Evolutionary conservation across 805 yeast species (phyloP).

Genomic region (Kodamaea kaohsiungensis): DNA sequence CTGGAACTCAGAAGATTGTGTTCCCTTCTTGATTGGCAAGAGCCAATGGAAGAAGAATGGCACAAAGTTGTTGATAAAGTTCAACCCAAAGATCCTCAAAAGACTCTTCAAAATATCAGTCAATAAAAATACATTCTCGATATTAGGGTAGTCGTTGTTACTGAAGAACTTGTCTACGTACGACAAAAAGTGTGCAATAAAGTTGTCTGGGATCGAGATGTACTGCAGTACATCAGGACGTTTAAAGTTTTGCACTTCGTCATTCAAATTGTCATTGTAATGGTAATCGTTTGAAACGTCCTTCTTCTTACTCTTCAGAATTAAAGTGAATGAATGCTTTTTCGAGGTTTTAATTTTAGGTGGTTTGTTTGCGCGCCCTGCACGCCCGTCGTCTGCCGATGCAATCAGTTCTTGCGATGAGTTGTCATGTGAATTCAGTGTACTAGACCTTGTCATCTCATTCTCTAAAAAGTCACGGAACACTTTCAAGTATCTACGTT

Average conservation of each 20-base stretch:
- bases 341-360: conserved; percentile 11
- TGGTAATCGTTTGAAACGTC: conserved; percentile 12
- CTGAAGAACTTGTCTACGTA: conserved; percentile 35
- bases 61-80: conserved; percentile 45
- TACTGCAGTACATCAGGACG: conserved; percentile 45
- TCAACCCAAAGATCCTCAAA: conserved; percentile 43
- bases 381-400: not conserved
- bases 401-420: conserved; percentile 2
- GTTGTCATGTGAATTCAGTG: not conserved
- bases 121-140: conserved; percentile 24
- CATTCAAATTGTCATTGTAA: conserved; percentile 17
- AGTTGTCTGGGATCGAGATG: conserved; percentile 43
- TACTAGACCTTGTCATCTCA: conserved; percentile 21
- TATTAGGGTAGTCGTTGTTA: conserved; percentile 22
- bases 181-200: conserved; percentile 39
- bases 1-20: conserved; percentile 5
- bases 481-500: conserved; percentile 40
- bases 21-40: conserved; percentile 17
- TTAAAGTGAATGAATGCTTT: conserved; percentile 8
- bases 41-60: conserved; percentile 50
- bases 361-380: conserved; percentile 2
- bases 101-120: conserved; percentile 22
- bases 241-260: conserved; percentile 18
- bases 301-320: conserved; percentile 7
- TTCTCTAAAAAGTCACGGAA: conserved; percentile 36